Evolutionary conservation across 306 rosid genomes (phyloP), one percentile per base, ranked within the genome.

Genomic region (Quillaja saponaria): DNA sequence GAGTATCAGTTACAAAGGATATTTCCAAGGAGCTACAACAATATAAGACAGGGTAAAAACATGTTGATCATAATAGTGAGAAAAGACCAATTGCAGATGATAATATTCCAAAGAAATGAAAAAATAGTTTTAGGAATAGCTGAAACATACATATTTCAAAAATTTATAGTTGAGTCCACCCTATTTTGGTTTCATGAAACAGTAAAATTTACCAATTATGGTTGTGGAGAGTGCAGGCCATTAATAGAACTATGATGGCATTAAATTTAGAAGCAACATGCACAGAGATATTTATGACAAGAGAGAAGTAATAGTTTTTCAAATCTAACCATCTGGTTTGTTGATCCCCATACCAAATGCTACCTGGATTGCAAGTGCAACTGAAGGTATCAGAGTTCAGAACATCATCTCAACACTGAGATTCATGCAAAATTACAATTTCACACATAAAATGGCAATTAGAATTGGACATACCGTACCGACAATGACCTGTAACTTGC

Each of bases 281-380:
- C 20, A 49, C 18, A 55, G 50, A 15, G 31, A 75, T 67, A 14
- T 66, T 59, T 44, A 21, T 19, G 19, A n/a, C n/a, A 54, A 54
- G 28, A 44, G 10, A 35, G 58, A 57, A 66, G 37, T 4, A 17
- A 14, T 8, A 39, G 0, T 63, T 31, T 16, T 39, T 34, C 67
- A 59, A 65, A 53, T 82, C 98, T 82, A 77, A 91, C 95, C 98
- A 79, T 91, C 98, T 50, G 96, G 98, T 76, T 91, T 91, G 78
- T 91, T 91, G 85, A 91, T 91, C 79, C 98, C 98, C 98, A 88
- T 91, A 55, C 98, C 98, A 79, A 91, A 91, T 56, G 98, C 98
- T 40, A 91, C 96, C 98, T 91, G 80, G 67, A 91, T 80, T 37
- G 50, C 34, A 69, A 64, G 71, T 49, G 49, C 58, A 64, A 60